These are phyloP conservation scores for Parachaetomium inaequale DNA, from an alignment of 495 filamentous ascomycete genomes.

Conservation along the genomic window DNA sequence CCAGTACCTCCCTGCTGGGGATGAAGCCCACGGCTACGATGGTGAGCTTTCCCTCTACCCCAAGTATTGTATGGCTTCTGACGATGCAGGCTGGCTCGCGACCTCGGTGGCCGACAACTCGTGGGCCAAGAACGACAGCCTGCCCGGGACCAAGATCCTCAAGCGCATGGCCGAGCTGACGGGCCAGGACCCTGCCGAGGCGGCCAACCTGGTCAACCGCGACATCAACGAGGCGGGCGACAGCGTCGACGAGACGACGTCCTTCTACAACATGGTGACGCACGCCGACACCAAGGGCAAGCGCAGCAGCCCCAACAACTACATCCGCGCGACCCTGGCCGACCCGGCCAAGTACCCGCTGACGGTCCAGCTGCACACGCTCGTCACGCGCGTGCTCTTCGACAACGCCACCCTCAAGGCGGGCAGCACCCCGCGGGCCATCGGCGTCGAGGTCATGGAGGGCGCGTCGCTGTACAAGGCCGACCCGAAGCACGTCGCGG, in stretches of 20 bases:
- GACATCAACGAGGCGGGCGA: slow-evolving; percentile 42
- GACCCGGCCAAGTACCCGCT: slow-evolving; percentile 44
- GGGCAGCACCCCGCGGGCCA: slow-evolving; percentile 34
- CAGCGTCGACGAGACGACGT: slow-evolving; percentile 37
- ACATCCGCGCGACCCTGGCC: slow-evolving; percentile 43
- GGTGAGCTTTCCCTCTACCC: slow-evolving; percentile 21
- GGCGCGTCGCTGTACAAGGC: slow-evolving; percentile 43
- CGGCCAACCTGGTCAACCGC: slow-evolving; percentile 29
- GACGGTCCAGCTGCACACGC: slow-evolving; percentile 45
- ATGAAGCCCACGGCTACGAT: slow-evolving; percentile 42
- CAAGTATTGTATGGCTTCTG: background rate
- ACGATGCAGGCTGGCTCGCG: slow-evolving; percentile 37
- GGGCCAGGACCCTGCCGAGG: slow-evolving; percentile 36
- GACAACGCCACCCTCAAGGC: slow-evolving; percentile 21
- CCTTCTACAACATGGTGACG: slow-evolving; percentile 44
- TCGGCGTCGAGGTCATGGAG: slow-evolving; percentile 45
- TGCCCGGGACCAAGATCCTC: slow-evolving; percentile 32
- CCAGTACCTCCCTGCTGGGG: slow-evolving; percentile 36
- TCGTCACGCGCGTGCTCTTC: slow-evolving; percentile 49
- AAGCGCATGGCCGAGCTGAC: slow-evolving; percentile 31
- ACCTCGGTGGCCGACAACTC: slow-evolving; percentile 34
- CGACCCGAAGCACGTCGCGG: slow-evolving; percentile 38
- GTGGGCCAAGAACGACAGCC: slow-evolving; percentile 31
- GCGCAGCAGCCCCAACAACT: slow-evolving; percentile 42
- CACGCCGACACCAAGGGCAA: slow-evolving; percentile 41